These are phyloP conservation scores for Auricularia sp. DNA, from an alignment of 768 basidiomycete genomes.

Conservation along the genomic window DNA sequence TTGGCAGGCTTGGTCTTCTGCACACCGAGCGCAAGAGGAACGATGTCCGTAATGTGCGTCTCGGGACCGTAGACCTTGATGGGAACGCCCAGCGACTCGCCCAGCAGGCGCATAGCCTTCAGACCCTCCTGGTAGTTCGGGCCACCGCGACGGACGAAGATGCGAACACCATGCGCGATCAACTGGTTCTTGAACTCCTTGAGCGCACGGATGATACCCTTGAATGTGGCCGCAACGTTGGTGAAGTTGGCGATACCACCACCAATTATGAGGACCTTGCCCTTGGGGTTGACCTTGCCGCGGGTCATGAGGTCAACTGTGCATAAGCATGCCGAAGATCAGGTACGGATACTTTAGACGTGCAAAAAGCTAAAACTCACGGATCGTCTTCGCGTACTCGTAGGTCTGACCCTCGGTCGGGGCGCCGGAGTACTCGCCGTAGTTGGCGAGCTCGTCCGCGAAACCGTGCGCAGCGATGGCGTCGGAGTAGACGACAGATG, in stretches of 20 bases:
- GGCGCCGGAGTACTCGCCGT: slow-evolving; percentile 98
- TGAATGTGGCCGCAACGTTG: slow-evolving; percentile 98
- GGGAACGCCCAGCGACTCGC: slow-evolving; percentile 90
- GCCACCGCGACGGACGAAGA: slow-evolving; percentile 95
- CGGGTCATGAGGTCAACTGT: slow-evolving; percentile 90
- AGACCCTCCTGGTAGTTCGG: slow-evolving; percentile 99
- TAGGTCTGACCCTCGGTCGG: slow-evolving; percentile 98
- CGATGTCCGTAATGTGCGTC: slow-evolving; percentile 96
- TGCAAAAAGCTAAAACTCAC: slow-evolving; percentile 33
- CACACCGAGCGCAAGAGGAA: slow-evolving; percentile 93
- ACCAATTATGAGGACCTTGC: slow-evolving; percentile 99
- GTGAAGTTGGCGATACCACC: slow-evolving; percentile 99
- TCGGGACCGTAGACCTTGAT: slow-evolving; percentile 97
- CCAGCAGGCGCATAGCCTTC: slow-evolving; percentile 96
- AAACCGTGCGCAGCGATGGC: slow-evolving; percentile 88
- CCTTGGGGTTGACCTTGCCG: slow-evolving; percentile 58
- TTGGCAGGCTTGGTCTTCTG: slow-evolving; percentile 37
- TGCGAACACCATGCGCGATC: slow-evolving; percentile 76
- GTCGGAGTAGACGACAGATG: slow-evolving; percentile 58
- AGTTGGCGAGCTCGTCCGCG: slow-evolving; percentile 97
- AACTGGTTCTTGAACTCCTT: slow-evolving; percentile 85
- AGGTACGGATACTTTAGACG: slow-evolving; percentile 5
- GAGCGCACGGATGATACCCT: slow-evolving; percentile 96
- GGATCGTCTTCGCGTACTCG: slow-evolving; percentile 97
- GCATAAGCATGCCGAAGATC: background rate